A percentile compares a stretch with the other conserved stretches of the same genome.
phyloP scores from a whole-genome alignment of 2,329 filamentous ascomycete genomes.

The Dactylellina parvicollis region DNA sequence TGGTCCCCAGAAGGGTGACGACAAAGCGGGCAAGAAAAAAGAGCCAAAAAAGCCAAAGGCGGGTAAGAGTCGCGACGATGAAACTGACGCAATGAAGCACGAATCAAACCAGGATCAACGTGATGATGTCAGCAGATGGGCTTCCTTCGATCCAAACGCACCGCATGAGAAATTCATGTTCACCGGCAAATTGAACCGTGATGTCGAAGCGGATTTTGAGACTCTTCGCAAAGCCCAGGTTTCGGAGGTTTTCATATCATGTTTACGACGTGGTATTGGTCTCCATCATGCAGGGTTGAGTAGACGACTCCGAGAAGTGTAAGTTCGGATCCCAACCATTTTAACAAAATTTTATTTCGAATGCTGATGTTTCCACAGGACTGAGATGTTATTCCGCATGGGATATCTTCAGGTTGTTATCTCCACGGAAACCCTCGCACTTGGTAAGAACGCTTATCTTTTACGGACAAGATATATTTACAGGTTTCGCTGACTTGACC shows the following conservation, averaged over 20 bases:
- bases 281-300: conserved; percentile 85
- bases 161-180: conserved; percentile 74
- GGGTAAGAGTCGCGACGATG: conserved; percentile 64
- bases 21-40: conserved; percentile 59
- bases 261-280: conserved; percentile 74
- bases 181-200: conserved; percentile 68
- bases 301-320: conserved; percentile 70
- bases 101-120: conserved; percentile 60
- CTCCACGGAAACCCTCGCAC: conserved; percentile 69
- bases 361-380: conserved; percentile 60
- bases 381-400: conserved; percentile 78
- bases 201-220: conserved; percentile 68
- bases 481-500: conserved; percentile 60
- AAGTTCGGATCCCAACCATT: conserved; percentile 58
- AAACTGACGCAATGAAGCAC: conserved; percentile 67
- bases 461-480: neutral
- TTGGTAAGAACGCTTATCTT: conserved; percentile 5
- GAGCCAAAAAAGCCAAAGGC: conserved; percentile 61
- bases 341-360: neutral
- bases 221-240: conserved; percentile 67
- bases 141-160: conserved; percentile 73
- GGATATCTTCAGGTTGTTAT: conserved; percentile 76
- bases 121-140: conserved; percentile 68
- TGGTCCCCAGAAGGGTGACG: neutral
- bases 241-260: conserved; percentile 67